Conservation (phyloP, 129 eudicot genomes). For the Pseudognaphalium luteoalbum region DNA sequence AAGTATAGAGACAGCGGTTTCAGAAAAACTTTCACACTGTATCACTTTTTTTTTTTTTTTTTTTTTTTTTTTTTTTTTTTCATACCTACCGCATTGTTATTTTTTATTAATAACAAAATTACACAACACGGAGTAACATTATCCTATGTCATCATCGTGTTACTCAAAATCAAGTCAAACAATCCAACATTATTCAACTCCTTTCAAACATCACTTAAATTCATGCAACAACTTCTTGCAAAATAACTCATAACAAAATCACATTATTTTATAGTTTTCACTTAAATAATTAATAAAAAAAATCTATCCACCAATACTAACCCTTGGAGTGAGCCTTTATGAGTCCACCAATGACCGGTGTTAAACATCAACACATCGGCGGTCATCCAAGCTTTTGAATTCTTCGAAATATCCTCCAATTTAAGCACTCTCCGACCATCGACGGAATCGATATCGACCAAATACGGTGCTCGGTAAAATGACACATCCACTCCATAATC, state of each 20-base stretch:
- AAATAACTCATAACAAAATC: conserved; percentile 2
- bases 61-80: too few relatives aligned
- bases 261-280: neutral
- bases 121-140: too few relatives aligned
- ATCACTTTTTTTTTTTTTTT: too few relatives aligned
- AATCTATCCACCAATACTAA: conserved; percentile 9
- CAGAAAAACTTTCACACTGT: too few relatives aligned
- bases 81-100: too few relatives aligned
- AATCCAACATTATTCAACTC: neutral
- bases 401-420: conserved; percentile 72
- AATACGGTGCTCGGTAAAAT: conserved; percentile 72
- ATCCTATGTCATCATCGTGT: neutral
- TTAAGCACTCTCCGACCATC: conserved; percentile 73
- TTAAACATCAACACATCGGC: conserved; percentile 80
- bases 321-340: conserved; percentile 87
- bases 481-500: conserved; percentile 75
- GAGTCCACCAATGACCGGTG: conserved; percentile 99
- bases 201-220: neutral
- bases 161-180: neutral
- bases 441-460: conserved; percentile 69
- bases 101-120: too few relatives aligned
- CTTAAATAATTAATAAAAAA: neutral
- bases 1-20: too few relatives aligned
- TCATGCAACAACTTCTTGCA: conserved; percentile 9
- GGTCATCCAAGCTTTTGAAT: conserved; percentile 59